phyloP scores from a whole-genome alignment of 208 protist genomes.

The Porcisia hertigi region DNA sequence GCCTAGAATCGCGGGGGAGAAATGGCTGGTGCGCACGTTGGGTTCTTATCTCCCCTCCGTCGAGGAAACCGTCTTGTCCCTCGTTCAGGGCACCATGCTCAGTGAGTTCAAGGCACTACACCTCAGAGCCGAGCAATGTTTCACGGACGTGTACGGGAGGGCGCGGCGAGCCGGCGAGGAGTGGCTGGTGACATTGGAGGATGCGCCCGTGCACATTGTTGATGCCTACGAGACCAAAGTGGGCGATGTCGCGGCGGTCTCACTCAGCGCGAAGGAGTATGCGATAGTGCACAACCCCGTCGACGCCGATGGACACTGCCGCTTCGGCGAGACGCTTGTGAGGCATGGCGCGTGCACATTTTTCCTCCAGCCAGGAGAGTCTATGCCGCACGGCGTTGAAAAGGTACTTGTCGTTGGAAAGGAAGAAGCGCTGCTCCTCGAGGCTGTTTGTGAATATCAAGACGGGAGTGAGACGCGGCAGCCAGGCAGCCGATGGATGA shows the following conservation, averaged over 20 bases:
- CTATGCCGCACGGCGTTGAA: conserved; percentile 82
- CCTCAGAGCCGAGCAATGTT: conserved; percentile 69
- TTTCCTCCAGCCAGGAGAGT: conserved; percentile 95
- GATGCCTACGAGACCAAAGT: conserved; percentile 88
- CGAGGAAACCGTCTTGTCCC: conserved; percentile 79
- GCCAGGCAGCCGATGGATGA: conserved; percentile 94
- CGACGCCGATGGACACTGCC: conserved; percentile 54
- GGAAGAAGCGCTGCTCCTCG: conserved; percentile 95
- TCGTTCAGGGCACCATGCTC: conserved; percentile 79
- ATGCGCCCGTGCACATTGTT: conserved; percentile 85
- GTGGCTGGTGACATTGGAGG: conserved; percentile 88
- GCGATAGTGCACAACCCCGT: conserved; percentile 93
- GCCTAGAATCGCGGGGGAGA: conserved; percentile 75
- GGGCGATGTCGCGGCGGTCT: conserved; percentile 68
- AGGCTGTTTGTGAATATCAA: conserved; percentile 77
- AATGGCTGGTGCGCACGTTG: conserved; percentile 81
- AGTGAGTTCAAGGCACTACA: conserved; percentile 80
- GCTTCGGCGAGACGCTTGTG: conserved; percentile 87
- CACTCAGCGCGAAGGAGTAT: conserved; percentile 90
- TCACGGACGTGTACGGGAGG: conserved; percentile 87
- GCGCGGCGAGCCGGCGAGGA: conserved; percentile 70
- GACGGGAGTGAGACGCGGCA: conserved; percentile 57
- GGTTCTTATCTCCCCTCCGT: conserved; percentile 91
- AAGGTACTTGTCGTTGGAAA: conserved; percentile 85
- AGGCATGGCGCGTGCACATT: conserved; percentile 90